phyloP scores from a whole-genome alignment of 2,329 filamentous ascomycete species.

The Tolypocladium cylindrosporum region DNA sequence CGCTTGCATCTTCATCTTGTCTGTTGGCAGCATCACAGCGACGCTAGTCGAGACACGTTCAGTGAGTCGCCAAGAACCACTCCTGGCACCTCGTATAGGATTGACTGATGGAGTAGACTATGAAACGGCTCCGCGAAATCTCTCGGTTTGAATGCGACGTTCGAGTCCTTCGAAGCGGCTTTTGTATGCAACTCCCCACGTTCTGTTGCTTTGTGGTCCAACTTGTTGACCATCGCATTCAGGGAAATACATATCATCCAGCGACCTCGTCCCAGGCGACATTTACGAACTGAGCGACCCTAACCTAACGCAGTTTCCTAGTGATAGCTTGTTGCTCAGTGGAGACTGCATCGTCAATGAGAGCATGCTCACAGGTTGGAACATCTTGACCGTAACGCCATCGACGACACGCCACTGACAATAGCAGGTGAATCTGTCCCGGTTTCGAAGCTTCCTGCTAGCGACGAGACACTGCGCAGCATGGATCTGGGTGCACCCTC shows the following conservation, averaged over 20 bases:
- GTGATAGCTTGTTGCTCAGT: slow-evolving; percentile 80
- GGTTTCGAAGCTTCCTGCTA: slow-evolving; percentile 82
- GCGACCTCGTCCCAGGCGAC: slow-evolving; percentile 87
- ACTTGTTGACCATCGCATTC: neutral
- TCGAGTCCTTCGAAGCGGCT: slow-evolving; percentile 84
- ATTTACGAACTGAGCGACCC: slow-evolving; percentile 96
- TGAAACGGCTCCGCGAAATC: slow-evolving; percentile 82
- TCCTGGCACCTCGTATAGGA: neutral
- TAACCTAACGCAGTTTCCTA: slow-evolving; percentile 76
- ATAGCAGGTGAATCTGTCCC: slow-evolving; percentile 76
- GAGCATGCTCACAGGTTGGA: slow-evolving; percentile 78
- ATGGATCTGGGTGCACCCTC: slow-evolving; percentile 75
- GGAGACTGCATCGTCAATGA: slow-evolving; percentile 98
- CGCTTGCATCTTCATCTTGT: slow-evolving; percentile 88
- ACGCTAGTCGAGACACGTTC: slow-evolving; percentile 85
- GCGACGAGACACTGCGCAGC: slow-evolving; percentile 63
- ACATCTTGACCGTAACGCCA: no score
- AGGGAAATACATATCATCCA: slow-evolving; percentile 78
- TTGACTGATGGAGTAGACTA: slow-evolving; percentile 47
- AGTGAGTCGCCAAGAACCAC: slow-evolving; percentile 32
- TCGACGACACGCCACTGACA: slow-evolving; percentile 3
- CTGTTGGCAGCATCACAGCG: slow-evolving; percentile 79
- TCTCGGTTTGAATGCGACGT: slow-evolving; percentile 94
- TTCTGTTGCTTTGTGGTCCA: neutral
- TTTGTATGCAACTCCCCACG: slow-evolving; percentile 50